These are phyloP conservation scores for Silene uniflora DNA, from an alignment of 148 eudicot species.

Conservation along the genomic window DNA sequence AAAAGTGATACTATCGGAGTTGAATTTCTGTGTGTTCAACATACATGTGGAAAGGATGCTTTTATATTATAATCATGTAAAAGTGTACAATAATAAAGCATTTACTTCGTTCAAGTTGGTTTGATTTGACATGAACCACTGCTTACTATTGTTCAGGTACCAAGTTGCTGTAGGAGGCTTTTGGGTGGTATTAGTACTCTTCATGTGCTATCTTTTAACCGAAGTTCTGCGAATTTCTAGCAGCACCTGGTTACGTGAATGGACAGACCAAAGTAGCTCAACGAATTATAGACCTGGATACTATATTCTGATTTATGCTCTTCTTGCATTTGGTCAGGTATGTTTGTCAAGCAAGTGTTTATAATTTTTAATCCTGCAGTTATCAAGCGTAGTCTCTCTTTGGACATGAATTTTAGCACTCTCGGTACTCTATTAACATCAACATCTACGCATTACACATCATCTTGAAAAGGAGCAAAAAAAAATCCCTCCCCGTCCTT, in stretches of 20 bases:
- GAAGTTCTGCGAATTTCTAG: constrained; percentile 65
- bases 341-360: background rate
- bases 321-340: constrained; percentile 64
- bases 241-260: constrained; percentile 71
- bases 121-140: background rate
- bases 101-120: background rate
- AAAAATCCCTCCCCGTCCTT: too few relatives aligned
- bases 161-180: constrained; percentile 58
- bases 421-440: too few relatives aligned
- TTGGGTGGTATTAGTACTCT: constrained; percentile 51
- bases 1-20: background rate
- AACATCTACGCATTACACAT: too few relatives aligned
- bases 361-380: background rate
- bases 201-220: constrained; percentile 52
- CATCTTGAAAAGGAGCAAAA: too few relatives aligned
- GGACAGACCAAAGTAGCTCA: constrained; percentile 60
- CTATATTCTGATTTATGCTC: constrained; percentile 49
- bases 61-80: background rate
- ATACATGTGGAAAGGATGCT: background rate
- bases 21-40: background rate
- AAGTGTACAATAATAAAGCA: background rate
- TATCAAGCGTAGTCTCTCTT: background rate
- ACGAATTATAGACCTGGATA: constrained; percentile 39
- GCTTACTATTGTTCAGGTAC: constrained; percentile 39
- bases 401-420: too few relatives aligned